Evolutionary conservation across 805 yeast genomes (phyloP).

Genomic region (Barnettozyma californica): DNA sequence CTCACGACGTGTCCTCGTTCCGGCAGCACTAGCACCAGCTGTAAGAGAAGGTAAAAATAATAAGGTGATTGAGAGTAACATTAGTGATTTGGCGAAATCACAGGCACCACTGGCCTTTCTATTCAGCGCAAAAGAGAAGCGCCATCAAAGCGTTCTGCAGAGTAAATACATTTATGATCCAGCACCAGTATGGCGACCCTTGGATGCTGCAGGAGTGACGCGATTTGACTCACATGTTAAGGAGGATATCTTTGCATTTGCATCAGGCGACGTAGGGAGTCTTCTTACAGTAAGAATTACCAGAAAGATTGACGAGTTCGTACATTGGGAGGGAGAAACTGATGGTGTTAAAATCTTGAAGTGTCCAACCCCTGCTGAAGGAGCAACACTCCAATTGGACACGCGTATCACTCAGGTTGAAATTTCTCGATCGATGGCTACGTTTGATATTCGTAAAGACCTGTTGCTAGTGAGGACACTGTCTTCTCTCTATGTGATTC

Average conservation of each 20-base stretch:
- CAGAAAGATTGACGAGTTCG: not conserved
- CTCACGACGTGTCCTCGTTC: conserved; percentile 9
- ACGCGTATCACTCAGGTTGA: conserved; percentile 39
- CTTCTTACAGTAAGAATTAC: not conserved
- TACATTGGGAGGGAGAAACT: not conserved
- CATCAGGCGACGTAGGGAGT: conserved; percentile 1
- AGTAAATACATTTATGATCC: conserved; percentile 30
- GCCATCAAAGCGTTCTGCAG: not conserved
- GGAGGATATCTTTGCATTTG: conserved; percentile 2
- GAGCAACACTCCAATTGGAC: conserved; percentile 23
- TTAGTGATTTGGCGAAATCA: not conserved
- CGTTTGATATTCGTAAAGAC: conserved; percentile 23
- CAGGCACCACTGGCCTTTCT: not conserved
- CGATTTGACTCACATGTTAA: not conserved
- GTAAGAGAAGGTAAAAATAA: too few species aligned
- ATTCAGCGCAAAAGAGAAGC: conserved; percentile 2
- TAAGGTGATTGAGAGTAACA: too few species aligned
- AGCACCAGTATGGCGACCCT: conserved; percentile 19
- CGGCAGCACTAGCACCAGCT: not conserved
- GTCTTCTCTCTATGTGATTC: conserved; percentile 29
- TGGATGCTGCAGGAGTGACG: conserved; percentile 8
- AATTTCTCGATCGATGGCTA: conserved; percentile 24
- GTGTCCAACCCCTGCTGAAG: conserved; percentile 11
- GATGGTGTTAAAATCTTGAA: conserved; percentile 1
- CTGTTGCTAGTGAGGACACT: conserved; percentile 35